Evolutionary conservation across 176 grass and related monocot genomes (phyloP), one percentile per base, ranked within the genome.

Genomic region (Neostapfia colusana): DNA sequence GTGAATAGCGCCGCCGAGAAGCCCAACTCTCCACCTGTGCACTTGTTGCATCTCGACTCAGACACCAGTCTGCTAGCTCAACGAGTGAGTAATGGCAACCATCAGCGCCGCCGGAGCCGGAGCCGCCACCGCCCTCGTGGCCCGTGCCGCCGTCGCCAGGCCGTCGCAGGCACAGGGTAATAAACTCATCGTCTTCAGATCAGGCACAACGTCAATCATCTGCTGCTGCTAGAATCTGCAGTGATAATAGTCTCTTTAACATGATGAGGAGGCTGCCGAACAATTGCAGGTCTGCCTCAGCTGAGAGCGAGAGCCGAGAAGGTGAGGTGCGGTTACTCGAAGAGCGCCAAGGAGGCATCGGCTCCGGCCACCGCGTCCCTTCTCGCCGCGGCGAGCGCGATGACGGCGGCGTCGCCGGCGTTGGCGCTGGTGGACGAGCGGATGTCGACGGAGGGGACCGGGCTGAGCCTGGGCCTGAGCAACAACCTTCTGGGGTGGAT

Each of bases 401-500:
- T 65, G 40, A 40, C 77, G 21, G 72, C 84, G 12, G 72, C 82
- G 12, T 74, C 81, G 8, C 87, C 95, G 2, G 91, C 89, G 34
- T 59, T 98, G 70, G 95, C 95, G 13, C 88, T 98, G 87, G 95
- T 98, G 36, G 95, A 98, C 72, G 95, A 98, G 76, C 81, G 95
- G 79, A 84, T 94, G 91, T 89, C 66, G 60, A 98, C 95, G 21
- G 95, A 98, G 80, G 95, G 95, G 34, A 98, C 89, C 2, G 95
- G 95, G 25, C 85, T 98, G 54, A 88, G 95, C 81, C 73, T 98
- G 25, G 91, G 95, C 20, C 73, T 98, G 45, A 98, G 91, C 87
- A 94, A 92, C 95, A 98, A 94, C 85, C 82, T 98, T 65, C 85
- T 98, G 58, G 86, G 67, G 25, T 98, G 95, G 95, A 86, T 98